Conservation (phyloP, 2,329 filamentous ascomycete species). For the Dactylellina cionopaga region DNA sequence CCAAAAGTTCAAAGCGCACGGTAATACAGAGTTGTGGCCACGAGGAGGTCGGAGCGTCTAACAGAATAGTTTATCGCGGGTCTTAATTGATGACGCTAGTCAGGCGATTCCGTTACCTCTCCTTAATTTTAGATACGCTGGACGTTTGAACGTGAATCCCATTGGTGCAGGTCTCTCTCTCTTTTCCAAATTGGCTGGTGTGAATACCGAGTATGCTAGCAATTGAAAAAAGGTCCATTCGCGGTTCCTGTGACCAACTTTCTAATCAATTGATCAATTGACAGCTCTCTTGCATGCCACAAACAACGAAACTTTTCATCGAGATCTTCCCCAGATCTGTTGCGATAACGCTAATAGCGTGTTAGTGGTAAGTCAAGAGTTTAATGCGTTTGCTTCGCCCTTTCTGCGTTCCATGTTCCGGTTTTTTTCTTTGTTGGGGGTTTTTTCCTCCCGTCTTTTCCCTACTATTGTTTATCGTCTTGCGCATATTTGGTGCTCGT, state of each 20-base stretch:
- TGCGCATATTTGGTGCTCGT: too few relatives aligned
- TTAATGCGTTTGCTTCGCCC: background rate
- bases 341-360: background rate
- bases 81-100: too few relatives aligned
- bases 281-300: too few relatives aligned
- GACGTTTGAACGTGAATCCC: conserved; percentile 1
- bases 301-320: too few relatives aligned
- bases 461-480: too few relatives aligned
- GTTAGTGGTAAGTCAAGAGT: background rate
- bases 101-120: background rate
- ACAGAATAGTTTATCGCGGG: too few relatives aligned
- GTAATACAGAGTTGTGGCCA: too few relatives aligned
- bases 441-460: too few relatives aligned
- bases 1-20: too few relatives aligned
- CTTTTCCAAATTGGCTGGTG: background rate
- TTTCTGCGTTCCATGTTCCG: background rate
- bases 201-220: background rate
- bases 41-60: too few relatives aligned
- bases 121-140: background rate
- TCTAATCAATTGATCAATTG: background rate
- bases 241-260: too few relatives aligned
- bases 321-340: background rate
- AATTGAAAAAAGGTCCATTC: background rate
- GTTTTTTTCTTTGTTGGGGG: too few relatives aligned
- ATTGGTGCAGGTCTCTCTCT: background rate